These are phyloP conservation scores for Boletellus deceptivus DNA, from an alignment of 1,284 basidiomycete genomes.

Conservation along the genomic window DNA sequence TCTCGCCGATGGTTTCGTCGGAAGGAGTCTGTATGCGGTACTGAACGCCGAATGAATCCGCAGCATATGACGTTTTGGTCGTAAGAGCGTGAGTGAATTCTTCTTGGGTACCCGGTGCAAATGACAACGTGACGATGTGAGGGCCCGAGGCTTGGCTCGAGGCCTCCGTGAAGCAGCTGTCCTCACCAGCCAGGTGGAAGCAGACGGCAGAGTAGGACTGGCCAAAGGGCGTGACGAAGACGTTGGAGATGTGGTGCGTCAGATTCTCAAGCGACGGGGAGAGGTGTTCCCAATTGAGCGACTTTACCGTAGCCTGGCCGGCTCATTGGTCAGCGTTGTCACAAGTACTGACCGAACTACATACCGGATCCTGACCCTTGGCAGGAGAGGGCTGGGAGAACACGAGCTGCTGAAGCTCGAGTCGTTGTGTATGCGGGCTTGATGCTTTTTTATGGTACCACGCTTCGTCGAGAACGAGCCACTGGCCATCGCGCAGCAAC, in stretches of 20 bases:
- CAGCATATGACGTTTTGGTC: slow-evolving; percentile 32
- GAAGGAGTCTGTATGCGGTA: slow-evolving; percentile 42
- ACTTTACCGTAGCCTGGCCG: slow-evolving; percentile 15
- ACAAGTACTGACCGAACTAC: slow-evolving; percentile 10
- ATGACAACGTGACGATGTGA: slow-evolving; percentile 58
- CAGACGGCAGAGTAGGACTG: slow-evolving; percentile 38
- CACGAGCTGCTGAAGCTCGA: slow-evolving; percentile 67
- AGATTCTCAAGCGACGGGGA: slow-evolving; percentile 46
- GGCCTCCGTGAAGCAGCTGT: slow-evolving; percentile 43
- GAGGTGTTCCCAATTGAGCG: slow-evolving; percentile 33
- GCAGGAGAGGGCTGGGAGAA: slow-evolving; percentile 47
- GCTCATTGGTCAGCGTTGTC: slow-evolving; percentile 4
- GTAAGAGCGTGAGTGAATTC: slow-evolving; percentile 51
- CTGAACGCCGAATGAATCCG: slow-evolving; percentile 41
- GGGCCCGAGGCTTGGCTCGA: slow-evolving; percentile 36
- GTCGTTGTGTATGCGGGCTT: slow-evolving; percentile 32
- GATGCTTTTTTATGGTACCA: slow-evolving; percentile 43
- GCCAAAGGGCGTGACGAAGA: slow-evolving; percentile 43
- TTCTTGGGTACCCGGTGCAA: slow-evolving; percentile 49
- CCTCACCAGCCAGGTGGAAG: slow-evolving; percentile 27
- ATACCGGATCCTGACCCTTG: slow-evolving; percentile 35
- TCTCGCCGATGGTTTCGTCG: slow-evolving; percentile 54
- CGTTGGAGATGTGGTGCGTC: slow-evolving; percentile 45
- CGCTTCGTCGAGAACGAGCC: slow-evolving; percentile 53
- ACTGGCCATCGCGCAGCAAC: slow-evolving; percentile 49